Evolutionary conservation across 306 rosid species (phyloP).

Genomic region (Chamaecrista fasciculata): DNA sequence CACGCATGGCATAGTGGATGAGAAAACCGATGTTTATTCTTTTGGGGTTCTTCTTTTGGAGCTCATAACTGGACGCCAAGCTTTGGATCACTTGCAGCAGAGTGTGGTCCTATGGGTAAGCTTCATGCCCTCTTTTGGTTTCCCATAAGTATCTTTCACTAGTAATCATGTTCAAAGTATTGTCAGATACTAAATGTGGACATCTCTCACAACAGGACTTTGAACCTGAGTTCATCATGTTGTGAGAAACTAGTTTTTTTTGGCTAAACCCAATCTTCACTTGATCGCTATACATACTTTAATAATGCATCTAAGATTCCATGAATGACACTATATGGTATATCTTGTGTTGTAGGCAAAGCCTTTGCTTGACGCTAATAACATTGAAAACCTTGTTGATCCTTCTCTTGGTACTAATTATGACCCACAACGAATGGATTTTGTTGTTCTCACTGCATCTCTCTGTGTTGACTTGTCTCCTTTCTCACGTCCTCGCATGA

Average conservation of each 20-base stretch:
- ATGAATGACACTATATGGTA: too few relatives aligned
- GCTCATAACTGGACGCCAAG: conserved; percentile 77
- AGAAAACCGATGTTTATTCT: conserved; percentile 81
- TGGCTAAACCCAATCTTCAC: too few relatives aligned
- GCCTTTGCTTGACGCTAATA: conserved; percentile 52
- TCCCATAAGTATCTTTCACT: too few relatives aligned
- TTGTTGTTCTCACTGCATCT: conserved; percentile 70
- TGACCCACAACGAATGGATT: conserved; percentile 50
- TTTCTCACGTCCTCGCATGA: conserved; percentile 71
- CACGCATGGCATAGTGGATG: conserved; percentile 73
- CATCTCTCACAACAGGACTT: too few relatives aligned
- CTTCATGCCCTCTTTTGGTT: not conserved
- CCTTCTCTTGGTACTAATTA: conserved; percentile 58
- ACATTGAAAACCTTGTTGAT: conserved; percentile 55
- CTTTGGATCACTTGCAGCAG: conserved; percentile 52
- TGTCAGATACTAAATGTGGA: too few relatives aligned
- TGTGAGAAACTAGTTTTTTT: too few relatives aligned
- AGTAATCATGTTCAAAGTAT: too few relatives aligned
- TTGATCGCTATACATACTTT: too few relatives aligned
- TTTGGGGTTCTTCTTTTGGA: conserved; percentile 81
- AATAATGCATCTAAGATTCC: too few relatives aligned
- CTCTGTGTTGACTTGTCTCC: conserved; percentile 74
- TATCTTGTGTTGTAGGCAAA: conserved; percentile 59
- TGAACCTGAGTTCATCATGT: too few relatives aligned
- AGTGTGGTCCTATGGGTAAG: conserved; percentile 74